Conservation (phyloP, 192 early-diverging fungal genomes). For the Geosiphon pyriformis region DNA sequence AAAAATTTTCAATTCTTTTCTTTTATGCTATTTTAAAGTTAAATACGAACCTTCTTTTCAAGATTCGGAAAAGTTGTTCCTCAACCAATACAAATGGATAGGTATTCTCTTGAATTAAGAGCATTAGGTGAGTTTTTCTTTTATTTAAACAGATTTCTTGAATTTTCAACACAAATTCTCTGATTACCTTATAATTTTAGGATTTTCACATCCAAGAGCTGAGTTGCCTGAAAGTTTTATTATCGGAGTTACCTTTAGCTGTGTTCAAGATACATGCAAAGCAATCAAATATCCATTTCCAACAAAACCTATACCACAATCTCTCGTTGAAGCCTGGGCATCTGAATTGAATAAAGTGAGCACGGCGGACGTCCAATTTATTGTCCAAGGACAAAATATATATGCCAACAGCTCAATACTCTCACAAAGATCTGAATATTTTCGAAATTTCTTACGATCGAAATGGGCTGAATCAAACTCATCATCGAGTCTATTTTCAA, state of each 20-base stretch:
- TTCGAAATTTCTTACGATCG: background rate
- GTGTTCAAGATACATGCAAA: background rate
- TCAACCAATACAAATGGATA: background rate
- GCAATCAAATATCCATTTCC: background rate
- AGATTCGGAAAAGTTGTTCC: background rate
- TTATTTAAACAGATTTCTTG: background rate
- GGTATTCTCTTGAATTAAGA: background rate
- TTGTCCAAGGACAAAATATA: background rate
- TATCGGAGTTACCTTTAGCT: background rate
- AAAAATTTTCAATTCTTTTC: too few relatives aligned
- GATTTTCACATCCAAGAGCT: background rate
- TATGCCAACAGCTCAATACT: conserved; percentile 11
- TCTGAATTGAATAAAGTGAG: background rate
- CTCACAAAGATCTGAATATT: conserved; percentile 1
- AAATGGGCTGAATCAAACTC: background rate
- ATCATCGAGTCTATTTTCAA: background rate
- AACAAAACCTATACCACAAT: background rate
- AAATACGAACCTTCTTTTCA: too few relatives aligned
- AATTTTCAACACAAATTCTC: background rate
- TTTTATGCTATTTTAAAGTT: too few relatives aligned
- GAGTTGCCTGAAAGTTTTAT: background rate
- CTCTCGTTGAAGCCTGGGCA: background rate
- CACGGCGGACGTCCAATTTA: conserved; percentile 3
- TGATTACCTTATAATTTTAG: background rate
- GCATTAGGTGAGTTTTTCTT: background rate